Base-by-base conservation (phyloP, 768 basidiomycete species). In the Termitomyces sp. region DNA sequence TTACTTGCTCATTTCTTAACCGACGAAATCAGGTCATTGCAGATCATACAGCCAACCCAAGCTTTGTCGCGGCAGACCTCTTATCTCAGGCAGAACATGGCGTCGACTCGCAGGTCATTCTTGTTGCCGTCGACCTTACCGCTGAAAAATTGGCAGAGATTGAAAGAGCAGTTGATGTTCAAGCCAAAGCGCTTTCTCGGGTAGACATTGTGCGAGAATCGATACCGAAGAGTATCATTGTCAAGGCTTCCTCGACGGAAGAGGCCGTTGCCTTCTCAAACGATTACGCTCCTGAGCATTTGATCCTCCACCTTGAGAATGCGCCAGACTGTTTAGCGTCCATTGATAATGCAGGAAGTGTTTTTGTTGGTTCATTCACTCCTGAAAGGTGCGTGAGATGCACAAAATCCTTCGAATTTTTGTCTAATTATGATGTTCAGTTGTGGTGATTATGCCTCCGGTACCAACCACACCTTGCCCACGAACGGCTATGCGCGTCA, bases 1-100 rank as follows among this genome's bases (percentile, higher is more conserved):
- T 22, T 1, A n/a, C 29, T 28, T 12, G 8, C 12, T 36, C 29
- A 20, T 50, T 55, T 28, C 37, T 42, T 20, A 20, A 26, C 4
- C 22, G 39, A 51, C 54, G 55, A 58, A 24, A 37, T 60, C 33
- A 98, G 96, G 94, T 98, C 56, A 92, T 99, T 59, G 94, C 94
- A 28, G 97, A 99, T 71, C 73, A 86, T 57, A 88, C 92, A 5
- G 86, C 87, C 62, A 85, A 89, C 65, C 87, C 95, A 2, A 85
- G 88, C 2, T 96, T 95, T 61, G 93, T 98, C 45, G 97, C 97
- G 10, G 95, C 97, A 5, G 97, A 99, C 69, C 83, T 99, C 16
- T 81, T 99, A 24, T 97, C 94, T 3, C 97, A 99, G 74, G 97
- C 96, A 7, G 97, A 99, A 71, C 97, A 99, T 70, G 97, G 97